phyloP scores from a whole-genome alignment of 2,329 filamentous ascomycete genomes.

The Fonsecaea erecta region DNA sequence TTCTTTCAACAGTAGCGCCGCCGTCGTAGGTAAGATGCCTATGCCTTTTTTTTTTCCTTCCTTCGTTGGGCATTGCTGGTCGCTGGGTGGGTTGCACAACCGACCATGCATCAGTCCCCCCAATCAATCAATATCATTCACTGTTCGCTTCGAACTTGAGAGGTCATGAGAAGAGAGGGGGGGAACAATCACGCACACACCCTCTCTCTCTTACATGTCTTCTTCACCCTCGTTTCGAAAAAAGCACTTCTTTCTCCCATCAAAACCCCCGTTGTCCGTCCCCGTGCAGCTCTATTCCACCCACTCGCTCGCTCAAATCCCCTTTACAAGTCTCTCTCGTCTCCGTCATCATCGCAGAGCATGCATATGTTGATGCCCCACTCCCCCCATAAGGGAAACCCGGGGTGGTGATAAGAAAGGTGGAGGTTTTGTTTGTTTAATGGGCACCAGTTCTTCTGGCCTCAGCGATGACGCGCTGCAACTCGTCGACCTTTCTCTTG shows the following conservation, averaged over 20 bases:
- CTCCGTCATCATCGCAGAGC: neutral
- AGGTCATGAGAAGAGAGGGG: neutral
- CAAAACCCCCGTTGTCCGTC: neutral
- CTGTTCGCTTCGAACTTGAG: neutral
- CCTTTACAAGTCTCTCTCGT: neutral
- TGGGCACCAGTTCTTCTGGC: constrained; percentile 71
- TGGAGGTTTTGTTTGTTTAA: constrained; percentile 15
- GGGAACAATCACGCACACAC: neutral
- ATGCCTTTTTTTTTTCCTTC: neutral
- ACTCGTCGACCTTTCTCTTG: constrained; percentile 99
- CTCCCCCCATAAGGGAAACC: too few relatives aligned
- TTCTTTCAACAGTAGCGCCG: neutral
- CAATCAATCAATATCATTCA: too few relatives aligned
- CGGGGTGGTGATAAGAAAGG: neutral
- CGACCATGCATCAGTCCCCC: neutral
- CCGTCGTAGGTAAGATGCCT: too few relatives aligned
- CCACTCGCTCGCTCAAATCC: too few relatives aligned
- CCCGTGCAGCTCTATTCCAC: neutral
- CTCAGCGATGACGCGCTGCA: constrained; percentile 97
- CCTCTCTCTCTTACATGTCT: too few relatives aligned
- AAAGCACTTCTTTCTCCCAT: neutral
- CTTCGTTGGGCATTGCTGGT: neutral
- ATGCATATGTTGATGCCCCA: neutral
- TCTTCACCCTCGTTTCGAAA: too few relatives aligned
- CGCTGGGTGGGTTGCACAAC: too few relatives aligned